These are phyloP conservation scores for Euphorbia lathyris DNA, from an alignment of 345 rosid species.

Conservation along the genomic window DNA sequence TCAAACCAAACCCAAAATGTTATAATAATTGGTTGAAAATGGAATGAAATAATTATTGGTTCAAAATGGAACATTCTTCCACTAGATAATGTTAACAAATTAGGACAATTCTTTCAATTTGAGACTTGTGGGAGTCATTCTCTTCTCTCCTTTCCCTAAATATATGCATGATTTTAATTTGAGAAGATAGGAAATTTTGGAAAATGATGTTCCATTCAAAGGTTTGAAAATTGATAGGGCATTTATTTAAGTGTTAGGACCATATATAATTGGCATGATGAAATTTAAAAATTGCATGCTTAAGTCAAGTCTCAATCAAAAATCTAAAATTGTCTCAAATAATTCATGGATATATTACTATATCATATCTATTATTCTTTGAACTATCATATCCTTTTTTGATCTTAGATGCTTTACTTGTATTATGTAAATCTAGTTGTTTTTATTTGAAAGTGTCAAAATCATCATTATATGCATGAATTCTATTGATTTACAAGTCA, in stretches of 20 bases:
- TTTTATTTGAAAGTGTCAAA: no score
- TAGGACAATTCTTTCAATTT: constrained; percentile 8
- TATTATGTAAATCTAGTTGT: no score
- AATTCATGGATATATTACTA: no score
- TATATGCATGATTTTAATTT: no score
- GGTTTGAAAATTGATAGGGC: background rate
- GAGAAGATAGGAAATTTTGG: constrained; percentile 2
- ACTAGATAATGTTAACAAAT: background rate
- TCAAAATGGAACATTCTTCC: background rate
- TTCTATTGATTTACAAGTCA: no score
- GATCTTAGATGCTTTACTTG: background rate
- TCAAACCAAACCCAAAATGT: background rate
- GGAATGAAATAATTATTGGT: background rate
- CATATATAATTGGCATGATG: background rate
- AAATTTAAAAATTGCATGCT: background rate
- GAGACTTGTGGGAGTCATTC: constrained; percentile 21
- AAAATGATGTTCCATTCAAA: constrained; percentile 9
- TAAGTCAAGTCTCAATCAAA: background rate
- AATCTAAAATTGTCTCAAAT: no score
- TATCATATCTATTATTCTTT: no score
- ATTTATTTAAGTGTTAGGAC: no score
- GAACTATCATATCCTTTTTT: background rate
- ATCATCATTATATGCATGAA: no score
- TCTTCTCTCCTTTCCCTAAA: background rate
- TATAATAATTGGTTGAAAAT: background rate